Percentiles rank a stretch among this genome's conserved stretches.
phyloP scores from a whole-genome alignment of 2,329 filamentous ascomycete genomes.

The Aspergillus ochraceoroseus region DNA sequence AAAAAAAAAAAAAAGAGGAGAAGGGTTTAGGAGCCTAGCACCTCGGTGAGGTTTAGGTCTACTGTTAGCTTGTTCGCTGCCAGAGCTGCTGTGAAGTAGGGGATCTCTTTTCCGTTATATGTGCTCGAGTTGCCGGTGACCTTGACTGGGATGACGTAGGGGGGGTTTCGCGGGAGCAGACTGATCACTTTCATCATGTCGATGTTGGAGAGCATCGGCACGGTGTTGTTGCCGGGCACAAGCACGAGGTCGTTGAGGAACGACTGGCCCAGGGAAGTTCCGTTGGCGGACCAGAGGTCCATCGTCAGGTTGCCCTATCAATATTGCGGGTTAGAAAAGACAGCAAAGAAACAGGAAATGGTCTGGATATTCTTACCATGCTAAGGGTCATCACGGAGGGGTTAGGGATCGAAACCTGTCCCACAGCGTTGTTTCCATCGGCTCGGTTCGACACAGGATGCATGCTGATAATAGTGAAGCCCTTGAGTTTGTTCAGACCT shows the following conservation, averaged over 20 bases:
- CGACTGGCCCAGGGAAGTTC: slow-evolving; percentile 47
- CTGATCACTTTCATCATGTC: slow-evolving; percentile 41
- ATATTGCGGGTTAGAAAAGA: slow-evolving; percentile 9
- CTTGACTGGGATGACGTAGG: slow-evolving; percentile 49
- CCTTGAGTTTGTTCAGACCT: slow-evolving; percentile 56
- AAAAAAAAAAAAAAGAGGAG: not conserved
- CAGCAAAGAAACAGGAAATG: not conserved
- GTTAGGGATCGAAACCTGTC: slow-evolving; percentile 55
- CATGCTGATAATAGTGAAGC: slow-evolving; percentile 49
- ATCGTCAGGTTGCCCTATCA: slow-evolving; percentile 53
- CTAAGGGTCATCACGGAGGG: slow-evolving; percentile 54
- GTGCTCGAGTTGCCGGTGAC: slow-evolving; percentile 49
- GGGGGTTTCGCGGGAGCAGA: slow-evolving; percentile 37
- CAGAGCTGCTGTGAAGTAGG: slow-evolving; percentile 53
- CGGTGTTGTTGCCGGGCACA: slow-evolving; percentile 51
- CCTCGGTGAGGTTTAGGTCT: slow-evolving; percentile 38
- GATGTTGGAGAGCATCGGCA: slow-evolving; percentile 48
- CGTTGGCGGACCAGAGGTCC: slow-evolving; percentile 48
- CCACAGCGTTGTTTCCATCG: slow-evolving; percentile 52
- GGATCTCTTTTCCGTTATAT: slow-evolving; percentile 47
- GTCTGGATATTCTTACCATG: slow-evolving; percentile 36
- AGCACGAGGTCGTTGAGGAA: slow-evolving; percentile 51
- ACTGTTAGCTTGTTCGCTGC: slow-evolving; percentile 44
- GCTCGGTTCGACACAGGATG: slow-evolving; percentile 40
- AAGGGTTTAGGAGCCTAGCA: slow-evolving; percentile 2